A percentile compares a stretch with the other conserved stretches of the same genome.
These are phyloP conservation scores for Claviceps fusiformis DNA, from an alignment of 2,329 filamentous ascomycete species.

Conservation along the genomic window DNA sequence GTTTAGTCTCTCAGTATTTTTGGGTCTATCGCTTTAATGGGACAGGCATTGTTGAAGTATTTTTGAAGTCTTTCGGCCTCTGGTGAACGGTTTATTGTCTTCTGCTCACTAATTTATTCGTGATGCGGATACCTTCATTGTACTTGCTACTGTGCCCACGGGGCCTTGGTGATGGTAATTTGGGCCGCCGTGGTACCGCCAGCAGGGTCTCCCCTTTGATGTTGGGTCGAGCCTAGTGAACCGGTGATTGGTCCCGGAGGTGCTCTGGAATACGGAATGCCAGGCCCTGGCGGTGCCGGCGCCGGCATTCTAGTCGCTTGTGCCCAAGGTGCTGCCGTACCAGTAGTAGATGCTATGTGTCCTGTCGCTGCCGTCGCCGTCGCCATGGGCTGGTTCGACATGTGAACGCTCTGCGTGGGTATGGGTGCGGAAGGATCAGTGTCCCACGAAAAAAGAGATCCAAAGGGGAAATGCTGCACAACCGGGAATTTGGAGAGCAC, in stretches of 20 bases:
- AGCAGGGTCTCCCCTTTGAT: constrained; percentile 9
- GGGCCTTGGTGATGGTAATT: constrained; percentile 30
- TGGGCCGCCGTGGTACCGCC: constrained; percentile 23
- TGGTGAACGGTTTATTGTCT: neutral
- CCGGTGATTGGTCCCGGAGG: constrained; percentile 18
- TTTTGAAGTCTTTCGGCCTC: neutral
- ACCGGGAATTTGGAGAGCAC: constrained; percentile 95
- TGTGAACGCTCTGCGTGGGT: constrained; percentile 40
- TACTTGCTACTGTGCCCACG: constrained; percentile 26
- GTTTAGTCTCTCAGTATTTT: constrained; percentile 3
- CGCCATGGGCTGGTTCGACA: constrained; percentile 36
- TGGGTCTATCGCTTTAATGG: constrained; percentile 6
- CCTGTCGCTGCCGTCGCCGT: neutral
- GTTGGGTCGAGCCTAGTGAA: constrained; percentile 11
- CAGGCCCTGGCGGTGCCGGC: constrained; percentile 20
- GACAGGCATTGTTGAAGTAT: constrained; percentile 3
- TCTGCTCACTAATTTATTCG: neutral
- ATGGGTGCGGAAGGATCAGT: constrained; percentile 44
- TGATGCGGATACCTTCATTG: neutral
- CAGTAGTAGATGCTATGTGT: constrained; percentile 14
- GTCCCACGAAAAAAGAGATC: constrained; percentile 68
- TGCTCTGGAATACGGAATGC: constrained; percentile 26
- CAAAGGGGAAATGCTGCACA: constrained; percentile 89
- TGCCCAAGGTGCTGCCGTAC: constrained; percentile 32
- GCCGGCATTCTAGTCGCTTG: constrained; percentile 26